Evolutionary conservation across 176 grass and related monocot genomes (phyloP).

Genomic region (Eleusine coracana): DNA sequence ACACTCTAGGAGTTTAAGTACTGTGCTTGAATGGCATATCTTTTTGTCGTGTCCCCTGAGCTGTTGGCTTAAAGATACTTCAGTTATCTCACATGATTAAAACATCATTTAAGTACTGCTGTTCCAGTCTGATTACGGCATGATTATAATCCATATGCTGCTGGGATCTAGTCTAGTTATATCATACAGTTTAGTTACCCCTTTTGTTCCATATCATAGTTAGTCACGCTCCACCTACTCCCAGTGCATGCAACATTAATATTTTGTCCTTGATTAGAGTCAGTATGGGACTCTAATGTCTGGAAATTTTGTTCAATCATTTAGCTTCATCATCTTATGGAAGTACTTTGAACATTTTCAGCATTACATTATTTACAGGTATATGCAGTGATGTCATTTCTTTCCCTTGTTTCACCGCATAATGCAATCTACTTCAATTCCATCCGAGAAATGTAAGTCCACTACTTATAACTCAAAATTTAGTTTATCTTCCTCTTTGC

Average conservation of each 20-base stretch:
- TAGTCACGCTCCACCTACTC: background rate
- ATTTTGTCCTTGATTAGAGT: background rate
- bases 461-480: conserved; percentile 5
- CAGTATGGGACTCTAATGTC: background rate
- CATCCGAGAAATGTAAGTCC: conserved; percentile 81
- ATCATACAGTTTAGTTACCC: background rate
- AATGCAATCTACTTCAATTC: conserved; percentile 82
- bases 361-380: conserved; percentile 53
- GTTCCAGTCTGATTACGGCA: background rate
- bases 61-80: background rate
- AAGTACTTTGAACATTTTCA: background rate
- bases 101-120: background rate
- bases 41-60: background rate
- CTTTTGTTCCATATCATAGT: background rate
- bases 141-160: background rate
- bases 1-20: background rate
- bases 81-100: background rate
- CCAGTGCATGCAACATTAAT: background rate
- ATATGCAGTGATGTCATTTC: conserved; percentile 92
- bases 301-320: background rate
- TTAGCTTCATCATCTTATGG: background rate
- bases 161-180: background rate
- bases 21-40: background rate
- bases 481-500: background rate
- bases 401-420: conserved; percentile 63